phyloP scores from a whole-genome alignment of 1,284 basidiomycete species.

The Inonotus obliquus region DNA sequence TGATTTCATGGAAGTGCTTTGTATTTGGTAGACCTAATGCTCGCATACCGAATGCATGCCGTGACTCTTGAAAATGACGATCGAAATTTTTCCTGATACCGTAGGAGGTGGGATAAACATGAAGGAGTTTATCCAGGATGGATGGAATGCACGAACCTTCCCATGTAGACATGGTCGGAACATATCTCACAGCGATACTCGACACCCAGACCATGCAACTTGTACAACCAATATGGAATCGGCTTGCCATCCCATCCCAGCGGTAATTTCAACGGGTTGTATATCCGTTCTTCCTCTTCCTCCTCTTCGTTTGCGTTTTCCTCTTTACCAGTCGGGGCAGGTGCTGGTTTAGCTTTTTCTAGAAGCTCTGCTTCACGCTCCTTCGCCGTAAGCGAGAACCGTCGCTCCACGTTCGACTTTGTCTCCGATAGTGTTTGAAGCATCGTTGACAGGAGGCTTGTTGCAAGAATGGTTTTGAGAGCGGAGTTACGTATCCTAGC shows the following conservation, averaged over 20 bases:
- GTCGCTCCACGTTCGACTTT: slow-evolving; percentile 93
- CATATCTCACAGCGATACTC: slow-evolving; percentile 99
- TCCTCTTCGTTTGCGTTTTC: slow-evolving; percentile 62
- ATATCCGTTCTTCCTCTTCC: slow-evolving; percentile 92
- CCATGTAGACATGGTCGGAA: slow-evolving; percentile 93
- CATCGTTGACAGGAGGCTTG: slow-evolving; percentile 62
- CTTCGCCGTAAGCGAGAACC: slow-evolving; percentile 91
- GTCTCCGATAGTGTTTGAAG: slow-evolving; percentile 78
- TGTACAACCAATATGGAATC: slow-evolving; percentile 99
- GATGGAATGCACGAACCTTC: slow-evolving; percentile 50
- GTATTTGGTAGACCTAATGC: slow-evolving; percentile 97
- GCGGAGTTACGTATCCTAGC: slow-evolving; percentile 69
- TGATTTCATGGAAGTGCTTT: slow-evolving; percentile 99
- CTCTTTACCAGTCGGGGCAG: slow-evolving; percentile 42
- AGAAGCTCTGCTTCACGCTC: slow-evolving; percentile 93
- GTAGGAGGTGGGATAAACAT: not conserved
- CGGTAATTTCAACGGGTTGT: slow-evolving; percentile 96
- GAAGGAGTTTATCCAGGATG: slow-evolving; percentile 10
- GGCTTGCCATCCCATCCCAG: slow-evolving; percentile 98
- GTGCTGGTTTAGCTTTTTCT: slow-evolving; percentile 70
- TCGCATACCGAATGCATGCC: slow-evolving; percentile 98
- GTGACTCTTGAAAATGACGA: slow-evolving; percentile 91
- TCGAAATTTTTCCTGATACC: slow-evolving; percentile 84
- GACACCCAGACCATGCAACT: slow-evolving; percentile 94
- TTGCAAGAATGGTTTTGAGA: slow-evolving; percentile 66